Evolutionary conservation across 768 basidiomycete genomes (phyloP).

Genomic region (Suillus decipiens): DNA sequence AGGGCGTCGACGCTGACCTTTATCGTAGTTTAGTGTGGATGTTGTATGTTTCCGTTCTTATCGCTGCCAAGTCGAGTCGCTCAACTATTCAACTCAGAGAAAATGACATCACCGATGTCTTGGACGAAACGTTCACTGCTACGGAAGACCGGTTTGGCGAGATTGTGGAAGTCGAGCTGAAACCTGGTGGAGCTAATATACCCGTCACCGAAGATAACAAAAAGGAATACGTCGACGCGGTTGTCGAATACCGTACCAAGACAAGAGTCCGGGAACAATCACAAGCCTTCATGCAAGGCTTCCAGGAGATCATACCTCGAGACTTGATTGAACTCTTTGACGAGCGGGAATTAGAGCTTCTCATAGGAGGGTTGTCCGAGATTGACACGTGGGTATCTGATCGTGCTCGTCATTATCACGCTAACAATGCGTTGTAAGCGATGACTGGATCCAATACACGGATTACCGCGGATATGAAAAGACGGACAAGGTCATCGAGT

Average conservation of each 20-base stretch:
- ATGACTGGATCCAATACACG: constrained; percentile 93
- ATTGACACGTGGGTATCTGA: constrained; percentile 69
- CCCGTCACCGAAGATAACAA: constrained; percentile 76
- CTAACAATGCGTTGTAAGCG: constrained; percentile 39
- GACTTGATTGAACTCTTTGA: constrained; percentile 90
- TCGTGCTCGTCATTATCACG: not conserved
- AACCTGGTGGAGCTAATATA: constrained; percentile 58
- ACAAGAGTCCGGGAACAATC: constrained; percentile 83
- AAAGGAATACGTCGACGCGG: constrained; percentile 72
- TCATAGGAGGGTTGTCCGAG: constrained; percentile 93
- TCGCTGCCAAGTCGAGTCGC: constrained; percentile 4
- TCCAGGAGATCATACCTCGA: constrained; percentile 80
- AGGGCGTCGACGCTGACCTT: constrained; percentile 68
- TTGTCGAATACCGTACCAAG: constrained; percentile 84
- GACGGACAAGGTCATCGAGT: constrained; percentile 86
- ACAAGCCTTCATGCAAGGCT: constrained; percentile 81
- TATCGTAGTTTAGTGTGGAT: constrained; percentile 73
- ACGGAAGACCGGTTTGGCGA: constrained; percentile 80
- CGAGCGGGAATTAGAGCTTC: constrained; percentile 83
- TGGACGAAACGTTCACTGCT: constrained; percentile 71
- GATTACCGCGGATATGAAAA: constrained; percentile 89
- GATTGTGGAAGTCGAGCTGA: constrained; percentile 64
- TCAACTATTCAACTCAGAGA: constrained; percentile 43
- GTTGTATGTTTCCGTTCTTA: constrained; percentile 50
- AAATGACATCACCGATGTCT: constrained; percentile 73